These are phyloP conservation scores for Venturia pyrina DNA, from an alignment of 2,329 filamentous ascomycete genomes.

Conservation along the genomic window DNA sequence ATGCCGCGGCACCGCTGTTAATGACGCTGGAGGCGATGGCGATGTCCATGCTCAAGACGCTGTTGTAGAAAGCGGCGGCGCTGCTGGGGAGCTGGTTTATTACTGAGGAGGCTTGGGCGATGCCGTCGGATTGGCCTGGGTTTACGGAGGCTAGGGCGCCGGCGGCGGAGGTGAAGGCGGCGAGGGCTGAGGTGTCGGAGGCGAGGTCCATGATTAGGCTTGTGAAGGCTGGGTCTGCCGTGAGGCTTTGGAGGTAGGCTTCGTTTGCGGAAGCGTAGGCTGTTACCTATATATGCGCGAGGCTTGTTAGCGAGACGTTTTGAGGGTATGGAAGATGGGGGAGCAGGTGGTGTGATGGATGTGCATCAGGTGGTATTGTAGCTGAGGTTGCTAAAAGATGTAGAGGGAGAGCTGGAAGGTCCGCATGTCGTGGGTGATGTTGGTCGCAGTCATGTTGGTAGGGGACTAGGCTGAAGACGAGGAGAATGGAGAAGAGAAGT, in stretches of 20 bases:
- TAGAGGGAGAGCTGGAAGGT: too few species aligned
- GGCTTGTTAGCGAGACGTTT: neutral
- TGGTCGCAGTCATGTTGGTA: too few species aligned
- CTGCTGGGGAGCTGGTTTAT: slow-evolving; percentile 4
- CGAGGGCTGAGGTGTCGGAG: slow-evolving; percentile 1
- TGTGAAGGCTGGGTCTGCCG: slow-evolving; percentile 10
- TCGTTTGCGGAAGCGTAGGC: slow-evolving; percentile 2
- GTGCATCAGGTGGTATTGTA: too few species aligned
- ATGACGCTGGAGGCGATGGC: slow-evolving; percentile 6
- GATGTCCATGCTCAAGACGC: slow-evolving; percentile 2
- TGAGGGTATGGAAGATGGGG: neutral
- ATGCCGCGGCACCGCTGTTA: neutral
- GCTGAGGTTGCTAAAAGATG: too few species aligned
- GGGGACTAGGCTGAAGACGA: neutral
- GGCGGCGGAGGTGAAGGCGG: slow-evolving; percentile 11
- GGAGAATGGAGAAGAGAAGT: neutral
- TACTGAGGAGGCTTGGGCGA: slow-evolving; percentile 7
- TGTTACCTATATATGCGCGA: neutral
- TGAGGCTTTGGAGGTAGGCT: neutral
- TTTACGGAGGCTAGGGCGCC: neutral
- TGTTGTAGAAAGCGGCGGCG: slow-evolving; percentile 10
- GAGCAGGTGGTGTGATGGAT: neutral
- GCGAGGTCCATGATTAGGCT: slow-evolving; percentile 7
- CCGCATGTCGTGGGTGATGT: too few species aligned
- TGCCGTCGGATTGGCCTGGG: neutral